Evolutionary conservation across 2,329 filamentous ascomycete species (phyloP).

Genomic region (Ambrosiella cleistominuta): DNA sequence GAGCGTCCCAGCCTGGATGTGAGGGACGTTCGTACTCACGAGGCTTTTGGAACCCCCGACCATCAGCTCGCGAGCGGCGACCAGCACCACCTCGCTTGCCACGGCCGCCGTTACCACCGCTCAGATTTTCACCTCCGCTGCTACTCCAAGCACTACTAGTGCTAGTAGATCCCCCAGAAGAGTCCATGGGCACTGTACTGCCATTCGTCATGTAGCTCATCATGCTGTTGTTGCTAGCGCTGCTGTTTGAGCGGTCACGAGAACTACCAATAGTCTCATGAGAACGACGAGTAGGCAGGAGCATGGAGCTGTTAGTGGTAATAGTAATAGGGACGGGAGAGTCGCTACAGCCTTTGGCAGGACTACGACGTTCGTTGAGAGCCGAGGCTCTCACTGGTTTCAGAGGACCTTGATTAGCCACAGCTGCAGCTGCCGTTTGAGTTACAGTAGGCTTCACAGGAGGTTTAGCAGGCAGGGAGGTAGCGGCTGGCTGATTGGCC

Average conservation of each 20-base stretch:
- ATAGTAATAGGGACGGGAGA: background rate
- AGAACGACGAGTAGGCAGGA: background rate
- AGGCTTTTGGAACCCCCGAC: background rate
- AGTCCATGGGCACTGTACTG: background rate
- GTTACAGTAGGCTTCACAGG: background rate
- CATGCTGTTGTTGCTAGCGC: slow-evolving; percentile 4
- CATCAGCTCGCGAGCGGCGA: background rate
- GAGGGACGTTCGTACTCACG: background rate
- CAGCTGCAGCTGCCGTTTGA: background rate
- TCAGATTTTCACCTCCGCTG: background rate
- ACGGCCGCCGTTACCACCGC: background rate
- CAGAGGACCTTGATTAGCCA: background rate
- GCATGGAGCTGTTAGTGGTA: slow-evolving; percentile 1
- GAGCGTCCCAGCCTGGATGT: background rate
- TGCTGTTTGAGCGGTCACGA: slow-evolving; percentile 8
- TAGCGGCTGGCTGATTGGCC: too few relatives aligned
- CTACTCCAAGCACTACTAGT: background rate
- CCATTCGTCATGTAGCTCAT: slow-evolving; percentile 1
- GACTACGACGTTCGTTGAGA: slow-evolving; percentile 2
- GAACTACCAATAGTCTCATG: background rate
- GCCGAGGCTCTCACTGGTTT: background rate
- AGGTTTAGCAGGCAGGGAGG: too few relatives aligned
- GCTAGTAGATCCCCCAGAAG: background rate
- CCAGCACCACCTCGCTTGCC: background rate
- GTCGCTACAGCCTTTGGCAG: background rate